These are phyloP conservation scores for Colletotrichum eleusines DNA, from an alignment of 2,329 filamentous ascomycete genomes.

Conservation along the genomic window DNA sequence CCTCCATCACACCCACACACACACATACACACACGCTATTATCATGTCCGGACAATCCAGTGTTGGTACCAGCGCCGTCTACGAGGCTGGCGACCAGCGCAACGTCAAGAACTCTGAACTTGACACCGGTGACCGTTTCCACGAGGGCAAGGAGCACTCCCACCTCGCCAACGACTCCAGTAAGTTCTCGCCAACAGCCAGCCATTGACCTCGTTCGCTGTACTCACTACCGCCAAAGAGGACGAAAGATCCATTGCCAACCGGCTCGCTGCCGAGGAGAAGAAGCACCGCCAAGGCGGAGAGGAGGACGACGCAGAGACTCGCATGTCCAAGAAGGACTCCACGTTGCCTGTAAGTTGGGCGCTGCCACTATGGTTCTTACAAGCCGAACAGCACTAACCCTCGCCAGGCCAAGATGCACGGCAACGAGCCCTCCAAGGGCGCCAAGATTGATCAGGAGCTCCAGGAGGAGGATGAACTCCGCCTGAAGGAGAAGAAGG, in stretches of 20 bases:
- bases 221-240: conserved; percentile 60
- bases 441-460: conserved; percentile 78
- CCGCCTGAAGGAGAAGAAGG: conserved; percentile 71
- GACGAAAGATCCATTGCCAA: conserved; percentile 80
- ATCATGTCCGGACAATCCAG: conserved; percentile 64
- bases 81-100: conserved; percentile 83
- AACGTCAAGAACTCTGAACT: conserved; percentile 65
- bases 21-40: conserved; percentile 11
- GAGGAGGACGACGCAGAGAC: conserved; percentile 56
- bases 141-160: conserved; percentile 78
- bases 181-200: conserved; percentile 55
- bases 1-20: too few relatives aligned
- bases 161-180: conserved; percentile 79
- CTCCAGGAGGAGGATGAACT: conserved; percentile 76
- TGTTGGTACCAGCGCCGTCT: conserved; percentile 74
- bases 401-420: conserved; percentile 68
- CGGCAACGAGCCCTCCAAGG: conserved; percentile 79
- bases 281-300: conserved; percentile 30
- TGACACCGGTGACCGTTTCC: conserved; percentile 68
- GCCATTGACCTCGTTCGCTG: background rate
- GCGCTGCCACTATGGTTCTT: conserved; percentile 43
- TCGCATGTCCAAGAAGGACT: conserved; percentile 65
- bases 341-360: conserved; percentile 68
- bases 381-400: conserved; percentile 39
- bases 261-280: conserved; percentile 72